phyloP scores from a whole-genome alignment of 352 stramenopile species.

The Phytophthora uliginosa region DNA sequence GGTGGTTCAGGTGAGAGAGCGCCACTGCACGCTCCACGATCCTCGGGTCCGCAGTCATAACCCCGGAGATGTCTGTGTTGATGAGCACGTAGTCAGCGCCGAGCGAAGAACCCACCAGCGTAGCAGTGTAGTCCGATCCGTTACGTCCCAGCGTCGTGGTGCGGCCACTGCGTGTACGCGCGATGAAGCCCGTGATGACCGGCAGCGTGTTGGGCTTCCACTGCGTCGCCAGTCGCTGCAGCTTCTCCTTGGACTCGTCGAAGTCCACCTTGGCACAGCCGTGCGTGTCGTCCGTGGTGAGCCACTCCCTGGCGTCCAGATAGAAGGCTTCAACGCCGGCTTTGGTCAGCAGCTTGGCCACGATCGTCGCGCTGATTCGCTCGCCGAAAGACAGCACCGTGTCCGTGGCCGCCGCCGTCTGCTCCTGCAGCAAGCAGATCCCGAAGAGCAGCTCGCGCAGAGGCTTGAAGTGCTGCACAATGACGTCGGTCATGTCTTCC shows the following conservation, averaged over 20 bases:
- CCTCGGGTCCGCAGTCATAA: constrained; percentile 85
- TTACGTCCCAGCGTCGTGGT: constrained; percentile 89
- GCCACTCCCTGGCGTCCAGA: constrained; percentile 77
- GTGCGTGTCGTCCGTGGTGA: constrained; percentile 77
- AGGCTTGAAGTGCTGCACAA: constrained; percentile 76
- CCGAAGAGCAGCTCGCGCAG: constrained; percentile 82
- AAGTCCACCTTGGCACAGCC: constrained; percentile 86
- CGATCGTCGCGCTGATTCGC: constrained; percentile 78
- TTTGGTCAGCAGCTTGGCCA: constrained; percentile 69
- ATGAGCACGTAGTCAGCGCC: constrained; percentile 86
- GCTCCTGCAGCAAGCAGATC: constrained; percentile 82
- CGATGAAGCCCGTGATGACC: constrained; percentile 88
- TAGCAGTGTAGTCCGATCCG: constrained; percentile 88
- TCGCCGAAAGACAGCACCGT: constrained; percentile 86
- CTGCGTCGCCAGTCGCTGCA: constrained; percentile 47
- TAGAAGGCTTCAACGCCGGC: constrained; percentile 73
- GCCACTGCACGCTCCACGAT: constrained; percentile 82
- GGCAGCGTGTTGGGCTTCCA: constrained; percentile 62
- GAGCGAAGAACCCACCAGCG: constrained; percentile 77
- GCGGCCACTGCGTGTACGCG: constrained; percentile 57
- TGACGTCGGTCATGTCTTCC: constrained; percentile 64
- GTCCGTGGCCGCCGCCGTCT: constrained; percentile 74
- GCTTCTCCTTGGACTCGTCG: constrained; percentile 78
- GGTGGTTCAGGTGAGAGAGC: constrained; percentile 82
- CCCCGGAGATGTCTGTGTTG: constrained; percentile 87